Conservation (phyloP, 768 basidiomycete genomes). For the Favolaschia claudopus region DNA sequence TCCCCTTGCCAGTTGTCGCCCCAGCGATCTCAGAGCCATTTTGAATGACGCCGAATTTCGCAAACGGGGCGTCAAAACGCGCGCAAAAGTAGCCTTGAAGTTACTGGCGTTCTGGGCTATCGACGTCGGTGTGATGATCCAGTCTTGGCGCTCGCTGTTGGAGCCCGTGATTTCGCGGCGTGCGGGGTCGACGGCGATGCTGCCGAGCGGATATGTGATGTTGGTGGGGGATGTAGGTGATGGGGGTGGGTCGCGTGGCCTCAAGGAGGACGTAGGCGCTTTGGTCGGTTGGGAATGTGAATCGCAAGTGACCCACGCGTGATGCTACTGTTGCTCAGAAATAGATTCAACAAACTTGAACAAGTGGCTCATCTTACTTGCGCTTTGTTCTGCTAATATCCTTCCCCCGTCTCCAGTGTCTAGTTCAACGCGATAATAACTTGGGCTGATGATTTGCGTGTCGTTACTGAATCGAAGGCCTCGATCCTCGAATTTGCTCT, state of each 20-base stretch:
- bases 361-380: constrained; percentile 45
- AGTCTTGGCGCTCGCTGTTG: constrained; percentile 70
- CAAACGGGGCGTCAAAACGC: constrained; percentile 53
- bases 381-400: constrained; percentile 57
- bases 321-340: constrained; percentile 53
- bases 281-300: constrained; percentile 51
- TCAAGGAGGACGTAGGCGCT: constrained; percentile 60
- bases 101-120: constrained; percentile 31
- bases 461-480: constrained; percentile 55
- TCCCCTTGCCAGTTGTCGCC: constrained; percentile 37
- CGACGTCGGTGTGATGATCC: constrained; percentile 57
- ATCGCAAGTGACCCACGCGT: constrained; percentile 69
- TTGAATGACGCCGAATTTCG: constrained; percentile 50
- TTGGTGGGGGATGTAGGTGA: constrained; percentile 47
- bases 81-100: constrained; percentile 55
- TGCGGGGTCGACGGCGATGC: constrained; percentile 50
- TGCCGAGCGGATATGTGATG: constrained; percentile 54
- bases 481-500: constrained; percentile 54
- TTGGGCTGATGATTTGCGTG: constrained; percentile 50
- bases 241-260: constrained; percentile 59
- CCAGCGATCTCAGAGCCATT: constrained; percentile 43
- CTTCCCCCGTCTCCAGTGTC: constrained; percentile 49
- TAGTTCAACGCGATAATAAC: constrained; percentile 59
- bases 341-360: not conserved
- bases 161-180: constrained; percentile 58